These are phyloP conservation scores for Paragyromitra xinjiangensis DNA, from an alignment of 495 filamentous ascomycete species.

Conservation along the genomic window DNA sequence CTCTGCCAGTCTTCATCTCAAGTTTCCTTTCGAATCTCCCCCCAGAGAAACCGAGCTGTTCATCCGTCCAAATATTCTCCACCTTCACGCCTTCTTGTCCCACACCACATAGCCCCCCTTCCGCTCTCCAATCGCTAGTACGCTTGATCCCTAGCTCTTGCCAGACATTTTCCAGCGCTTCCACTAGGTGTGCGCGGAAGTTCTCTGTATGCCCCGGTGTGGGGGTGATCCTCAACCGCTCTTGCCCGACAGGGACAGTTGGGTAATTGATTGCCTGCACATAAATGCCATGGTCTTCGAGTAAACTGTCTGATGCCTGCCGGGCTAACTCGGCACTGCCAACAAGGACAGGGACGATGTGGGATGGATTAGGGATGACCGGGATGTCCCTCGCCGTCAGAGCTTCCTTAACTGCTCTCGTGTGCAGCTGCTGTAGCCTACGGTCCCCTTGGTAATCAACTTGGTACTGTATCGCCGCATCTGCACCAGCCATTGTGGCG, in stretches of 20 bases:
- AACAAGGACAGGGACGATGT: slow-evolving; percentile 94
- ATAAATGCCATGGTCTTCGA: slow-evolving; percentile 90
- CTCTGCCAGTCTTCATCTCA: slow-evolving; percentile 62
- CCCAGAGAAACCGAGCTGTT: slow-evolving; percentile 77
- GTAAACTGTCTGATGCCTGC: slow-evolving; percentile 84
- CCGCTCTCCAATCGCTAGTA: slow-evolving; percentile 85
- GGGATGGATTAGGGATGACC: slow-evolving; percentile 97
- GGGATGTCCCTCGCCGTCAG: slow-evolving; percentile 82
- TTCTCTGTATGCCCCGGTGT: slow-evolving; percentile 88
- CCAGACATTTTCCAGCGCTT: slow-evolving; percentile 88
- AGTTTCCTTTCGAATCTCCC: slow-evolving; percentile 30
- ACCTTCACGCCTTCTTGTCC: slow-evolving; percentile 72
- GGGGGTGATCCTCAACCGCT: slow-evolving; percentile 92
- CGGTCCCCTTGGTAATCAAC: slow-evolving; percentile 80
- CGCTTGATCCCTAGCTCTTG: slow-evolving; percentile 85
- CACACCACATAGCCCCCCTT: slow-evolving; percentile 94
- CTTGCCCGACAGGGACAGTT: slow-evolving; percentile 94
- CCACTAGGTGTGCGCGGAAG: slow-evolving; percentile 83
- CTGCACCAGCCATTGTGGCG: slow-evolving; percentile 94
- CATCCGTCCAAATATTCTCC: slow-evolving; percentile 83
- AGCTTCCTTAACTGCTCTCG: slow-evolving; percentile 84
- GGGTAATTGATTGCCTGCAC: slow-evolving; percentile 99
- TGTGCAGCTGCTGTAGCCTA: slow-evolving; percentile 92
- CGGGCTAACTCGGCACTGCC: slow-evolving; percentile 95
- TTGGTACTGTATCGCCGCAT: slow-evolving; percentile 92